phyloP scores from a whole-genome alignment of 1,139 yeast genomes.

The Pichia sp. region DNA sequence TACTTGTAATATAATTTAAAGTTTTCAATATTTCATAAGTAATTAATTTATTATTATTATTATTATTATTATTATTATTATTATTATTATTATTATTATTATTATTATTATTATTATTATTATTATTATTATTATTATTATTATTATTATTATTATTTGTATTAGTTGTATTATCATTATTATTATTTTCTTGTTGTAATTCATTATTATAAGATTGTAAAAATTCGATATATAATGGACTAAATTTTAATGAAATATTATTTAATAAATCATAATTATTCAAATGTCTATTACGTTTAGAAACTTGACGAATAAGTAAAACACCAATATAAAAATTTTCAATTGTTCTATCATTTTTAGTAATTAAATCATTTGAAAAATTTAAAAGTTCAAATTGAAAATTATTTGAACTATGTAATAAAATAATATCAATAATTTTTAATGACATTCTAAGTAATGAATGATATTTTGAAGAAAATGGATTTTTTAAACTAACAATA shows the following conservation, averaged over 20 bases:
- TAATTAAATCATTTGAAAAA: slow-evolving; percentile 4
- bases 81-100: neutral
- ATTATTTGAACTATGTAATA: neutral
- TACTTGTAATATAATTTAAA: slow-evolving; percentile 2
- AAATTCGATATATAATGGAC: slow-evolving; percentile 9
- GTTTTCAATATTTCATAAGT: slow-evolving; percentile 9
- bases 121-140: neutral
- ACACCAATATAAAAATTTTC: slow-evolving; percentile 8
- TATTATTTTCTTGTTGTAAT: neutral
- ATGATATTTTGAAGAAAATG: slow-evolving; percentile 5
- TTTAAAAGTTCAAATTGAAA: slow-evolving; percentile 9
- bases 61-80: neutral
- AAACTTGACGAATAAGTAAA: slow-evolving; percentile 11
- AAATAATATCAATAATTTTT: slow-evolving; percentile 6
- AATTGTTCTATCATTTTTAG: slow-evolving; percentile 1
- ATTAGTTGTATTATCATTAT: neutral
- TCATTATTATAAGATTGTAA: slow-evolving; percentile 5
- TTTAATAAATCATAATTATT: slow-evolving; percentile 7
- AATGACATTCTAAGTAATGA: slow-evolving; percentile 7
- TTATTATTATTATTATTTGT: neutral
- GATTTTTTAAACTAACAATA: slow-evolving; percentile 4
- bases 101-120: neutral
- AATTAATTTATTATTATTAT: neutral
- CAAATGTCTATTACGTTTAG: slow-evolving; percentile 12
- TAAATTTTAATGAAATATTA: slow-evolving; percentile 8